These are phyloP conservation scores for Symbiodinium natans DNA, from an alignment of 73 alveolate species.

Conservation along the genomic window DNA sequence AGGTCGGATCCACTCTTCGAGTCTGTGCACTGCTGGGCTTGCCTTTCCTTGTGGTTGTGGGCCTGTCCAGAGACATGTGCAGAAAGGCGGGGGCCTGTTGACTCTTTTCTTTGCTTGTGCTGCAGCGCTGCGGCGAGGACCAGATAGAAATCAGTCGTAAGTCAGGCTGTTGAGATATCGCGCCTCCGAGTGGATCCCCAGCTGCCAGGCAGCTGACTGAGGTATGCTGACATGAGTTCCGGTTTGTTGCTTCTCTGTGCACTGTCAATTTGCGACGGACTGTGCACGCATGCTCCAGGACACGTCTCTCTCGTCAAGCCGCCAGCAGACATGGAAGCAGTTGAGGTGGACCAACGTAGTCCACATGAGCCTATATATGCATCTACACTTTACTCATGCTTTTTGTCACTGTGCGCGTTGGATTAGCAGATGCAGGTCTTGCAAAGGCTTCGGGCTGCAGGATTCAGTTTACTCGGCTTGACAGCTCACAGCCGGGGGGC, in stretches of 20 bases:
- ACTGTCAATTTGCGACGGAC: too few relatives aligned
- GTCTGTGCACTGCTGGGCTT: slow-evolving; percentile 5
- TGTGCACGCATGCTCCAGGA: too few relatives aligned
- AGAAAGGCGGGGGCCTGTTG: background rate
- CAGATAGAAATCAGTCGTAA: background rate
- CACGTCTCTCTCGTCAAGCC: background rate
- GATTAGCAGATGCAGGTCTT: background rate
- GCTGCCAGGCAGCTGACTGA: background rate
- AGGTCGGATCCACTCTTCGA: slow-evolving; percentile 26
- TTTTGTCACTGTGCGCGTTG: background rate
- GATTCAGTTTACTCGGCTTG: background rate
- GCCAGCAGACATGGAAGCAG: background rate
- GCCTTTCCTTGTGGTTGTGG: slow-evolving; percentile 10
- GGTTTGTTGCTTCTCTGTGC: too few relatives aligned
- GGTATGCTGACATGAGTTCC: too few relatives aligned
- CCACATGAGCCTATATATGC: background rate
- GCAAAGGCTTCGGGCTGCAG: background rate
- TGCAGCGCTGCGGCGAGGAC: too few relatives aligned
- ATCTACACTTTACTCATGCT: too few relatives aligned
- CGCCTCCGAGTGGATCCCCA: background rate
- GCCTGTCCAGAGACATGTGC: background rate
- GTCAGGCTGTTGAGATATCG: background rate
- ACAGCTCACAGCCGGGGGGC: slow-evolving; percentile 14
- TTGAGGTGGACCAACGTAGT: background rate
- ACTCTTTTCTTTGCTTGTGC: background rate